A percentile compares a stretch with the other conserved stretches of the same genome.
Evolutionary conservation across 202 grass and related monocot genomes (phyloP).

Genomic region (Digitaria exilis): DNA sequence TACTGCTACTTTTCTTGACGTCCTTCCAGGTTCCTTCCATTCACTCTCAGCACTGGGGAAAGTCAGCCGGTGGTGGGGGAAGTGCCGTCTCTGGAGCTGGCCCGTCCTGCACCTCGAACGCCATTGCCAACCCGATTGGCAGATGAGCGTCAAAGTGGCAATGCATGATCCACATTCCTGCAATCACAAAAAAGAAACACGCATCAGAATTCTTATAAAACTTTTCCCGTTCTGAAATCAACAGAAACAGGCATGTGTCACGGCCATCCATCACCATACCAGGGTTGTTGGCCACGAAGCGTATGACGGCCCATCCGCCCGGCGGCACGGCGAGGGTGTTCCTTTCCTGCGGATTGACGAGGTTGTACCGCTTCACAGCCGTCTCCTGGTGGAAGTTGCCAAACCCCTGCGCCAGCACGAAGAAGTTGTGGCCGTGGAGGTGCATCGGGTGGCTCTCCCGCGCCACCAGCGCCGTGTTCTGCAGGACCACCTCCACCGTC

Average conservation of each 20-base stretch:
- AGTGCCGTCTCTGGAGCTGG: constrained; percentile 40
- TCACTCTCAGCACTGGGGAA: constrained; percentile 37
- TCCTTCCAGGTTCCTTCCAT: not conserved
- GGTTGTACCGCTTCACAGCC: constrained; percentile 41
- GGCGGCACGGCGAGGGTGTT: constrained; percentile 60
- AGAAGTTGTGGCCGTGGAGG: constrained; percentile 70
- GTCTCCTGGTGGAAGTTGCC: constrained; percentile 47
- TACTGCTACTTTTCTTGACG: no score
- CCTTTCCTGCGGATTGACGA: constrained; percentile 57
- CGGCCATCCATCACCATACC: constrained; percentile 24
- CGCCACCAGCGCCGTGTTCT: constrained; percentile 55
- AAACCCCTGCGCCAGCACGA: constrained; percentile 62
- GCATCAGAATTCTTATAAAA: not conserved
- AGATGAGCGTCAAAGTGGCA: constrained; percentile 70
- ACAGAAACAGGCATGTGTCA: not conserved
- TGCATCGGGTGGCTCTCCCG: constrained; percentile 74
- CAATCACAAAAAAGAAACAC: not conserved
- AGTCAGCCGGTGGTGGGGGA: constrained; percentile 48
- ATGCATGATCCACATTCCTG: constrained; percentile 71
- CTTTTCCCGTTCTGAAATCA: not conserved
- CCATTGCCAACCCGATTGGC: constrained; percentile 54
- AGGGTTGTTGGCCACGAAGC: constrained; percentile 71
- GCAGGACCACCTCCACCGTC: constrained; percentile 66
- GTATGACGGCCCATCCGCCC: constrained; percentile 61
- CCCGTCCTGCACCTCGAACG: constrained; percentile 57